phyloP scores from a whole-genome alignment of 2,329 filamentous ascomycete species.

The Fusarium chaquense region DNA sequence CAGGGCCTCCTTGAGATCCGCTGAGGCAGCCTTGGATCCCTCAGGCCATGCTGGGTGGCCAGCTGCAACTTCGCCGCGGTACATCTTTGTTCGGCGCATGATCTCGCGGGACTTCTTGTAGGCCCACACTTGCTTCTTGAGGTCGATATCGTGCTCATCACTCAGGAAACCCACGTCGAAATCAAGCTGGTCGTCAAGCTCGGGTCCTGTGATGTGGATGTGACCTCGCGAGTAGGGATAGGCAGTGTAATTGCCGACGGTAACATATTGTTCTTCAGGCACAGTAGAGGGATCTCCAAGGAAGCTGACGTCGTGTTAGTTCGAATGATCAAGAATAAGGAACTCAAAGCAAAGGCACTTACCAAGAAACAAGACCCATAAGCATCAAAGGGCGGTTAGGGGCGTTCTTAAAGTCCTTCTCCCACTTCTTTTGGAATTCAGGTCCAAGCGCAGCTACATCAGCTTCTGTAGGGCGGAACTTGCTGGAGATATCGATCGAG shows the following conservation, averaged over 20 bases:
- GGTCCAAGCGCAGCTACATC: constrained; percentile 66
- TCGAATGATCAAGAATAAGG: fast-evolving
- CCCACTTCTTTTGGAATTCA: constrained; percentile 65
- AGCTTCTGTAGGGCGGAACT: constrained; percentile 65
- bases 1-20: constrained; percentile 60
- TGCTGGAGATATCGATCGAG: constrained; percentile 65
- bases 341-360: not conserved
- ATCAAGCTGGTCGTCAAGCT: constrained; percentile 59
- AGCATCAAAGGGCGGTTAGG: constrained; percentile 63
- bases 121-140: constrained; percentile 71
- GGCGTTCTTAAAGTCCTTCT: constrained; percentile 62
- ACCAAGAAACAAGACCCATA: constrained; percentile 50
- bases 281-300: constrained; percentile 57
- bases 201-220: constrained; percentile 67
- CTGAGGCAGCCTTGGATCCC: constrained; percentile 55
- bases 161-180: constrained; percentile 70
- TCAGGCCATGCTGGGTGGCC: constrained; percentile 60
- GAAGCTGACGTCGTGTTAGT: constrained; percentile 47
- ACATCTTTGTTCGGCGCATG: constrained; percentile 66
- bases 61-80: constrained; percentile 59
- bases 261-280: constrained; percentile 62
- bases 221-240: constrained; percentile 67
- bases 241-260: constrained; percentile 61
- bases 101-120: constrained; percentile 76
- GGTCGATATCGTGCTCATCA: constrained; percentile 68